Conservation (phyloP, 805 yeast species). For the Wickerhamomyces ciferrii region DNA sequence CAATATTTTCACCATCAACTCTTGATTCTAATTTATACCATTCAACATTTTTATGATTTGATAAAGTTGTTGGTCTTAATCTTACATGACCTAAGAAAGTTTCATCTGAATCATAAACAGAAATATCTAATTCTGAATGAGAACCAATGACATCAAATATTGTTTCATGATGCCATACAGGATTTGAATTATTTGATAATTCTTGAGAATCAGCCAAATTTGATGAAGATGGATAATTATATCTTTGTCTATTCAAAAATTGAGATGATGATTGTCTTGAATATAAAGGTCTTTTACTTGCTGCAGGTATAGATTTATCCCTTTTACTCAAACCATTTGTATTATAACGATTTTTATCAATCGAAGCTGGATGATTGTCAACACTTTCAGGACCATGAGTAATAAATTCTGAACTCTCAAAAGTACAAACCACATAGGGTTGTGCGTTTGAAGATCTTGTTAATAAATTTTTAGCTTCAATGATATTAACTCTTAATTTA, state of each 20-base stretch:
- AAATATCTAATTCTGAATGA: constrained; percentile 77
- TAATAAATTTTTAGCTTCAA: constrained; percentile 70
- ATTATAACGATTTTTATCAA: constrained; percentile 11
- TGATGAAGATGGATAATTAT: constrained; percentile 3
- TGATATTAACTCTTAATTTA: constrained; percentile 71
- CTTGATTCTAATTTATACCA: constrained; percentile 79
- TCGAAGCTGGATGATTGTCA: constrained; percentile 24
- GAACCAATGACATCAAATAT: constrained; percentile 87
- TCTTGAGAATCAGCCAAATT: constrained; percentile 5
- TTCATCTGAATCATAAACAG: constrained; percentile 90
- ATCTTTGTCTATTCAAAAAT: constrained; percentile 23
- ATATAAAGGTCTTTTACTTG: constrained; percentile 32
- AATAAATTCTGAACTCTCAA: constrained; percentile 87
- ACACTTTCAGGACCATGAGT: constrained; percentile 64
- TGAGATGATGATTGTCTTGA: constrained; percentile 41
- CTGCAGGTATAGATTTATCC: constrained; percentile 15
- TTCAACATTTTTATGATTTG: constrained; percentile 35
- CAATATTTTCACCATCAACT: constrained; percentile 65
- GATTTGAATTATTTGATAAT: constrained; percentile 44
- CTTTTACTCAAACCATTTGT: constrained; percentile 3
- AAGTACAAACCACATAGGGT: constrained; percentile 89
- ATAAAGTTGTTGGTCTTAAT: constrained; percentile 51
- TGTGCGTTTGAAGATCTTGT: constrained; percentile 51
- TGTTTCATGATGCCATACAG: constrained; percentile 91
- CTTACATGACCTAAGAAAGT: constrained; percentile 82